phyloP scores from a whole-genome alignment of 768 basidiomycete genomes.

The Pleurotus tuber-regium region DNA sequence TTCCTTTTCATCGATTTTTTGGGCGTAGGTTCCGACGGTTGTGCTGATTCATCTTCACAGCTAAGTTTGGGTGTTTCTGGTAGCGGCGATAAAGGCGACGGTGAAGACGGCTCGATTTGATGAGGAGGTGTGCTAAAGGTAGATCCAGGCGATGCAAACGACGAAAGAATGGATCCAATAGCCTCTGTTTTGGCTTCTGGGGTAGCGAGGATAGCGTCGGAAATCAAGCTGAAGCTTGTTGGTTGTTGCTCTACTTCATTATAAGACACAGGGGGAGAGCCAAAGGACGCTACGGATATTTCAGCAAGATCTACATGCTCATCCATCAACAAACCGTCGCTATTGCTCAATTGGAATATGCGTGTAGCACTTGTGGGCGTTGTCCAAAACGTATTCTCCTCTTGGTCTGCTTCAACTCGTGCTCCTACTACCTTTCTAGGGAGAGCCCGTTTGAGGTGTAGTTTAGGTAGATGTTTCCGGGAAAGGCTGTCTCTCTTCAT shows the following conservation, averaged over 20 bases:
- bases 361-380: slow-evolving; percentile 55
- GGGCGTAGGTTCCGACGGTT: no score
- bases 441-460: slow-evolving; percentile 19
- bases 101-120: not conserved
- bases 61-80: no score
- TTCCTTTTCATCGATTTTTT: no score
- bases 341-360: slow-evolving; percentile 50
- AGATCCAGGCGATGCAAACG: not conserved
- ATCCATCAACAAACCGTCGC: slow-evolving; percentile 58
- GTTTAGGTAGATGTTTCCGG: slow-evolving; percentile 7
- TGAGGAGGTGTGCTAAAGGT: not conserved
- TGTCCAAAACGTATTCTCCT: slow-evolving; percentile 64
- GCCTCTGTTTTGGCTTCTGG: not conserved
- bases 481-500: not conserved
- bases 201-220: not conserved
- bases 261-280: slow-evolving; percentile 24
- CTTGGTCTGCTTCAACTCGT: slow-evolving; percentile 18
- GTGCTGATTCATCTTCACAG: no score
- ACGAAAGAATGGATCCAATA: not conserved
- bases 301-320: slow-evolving; percentile 61
- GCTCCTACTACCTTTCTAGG: slow-evolving; percentile 24
- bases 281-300: slow-evolving; percentile 47
- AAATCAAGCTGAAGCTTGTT: not conserved
- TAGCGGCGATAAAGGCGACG: not conserved
- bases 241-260: slow-evolving; percentile 4